Percentiles rank a stretch among this genome's conserved stretches.
These are phyloP conservation scores for Lactifluus piperatus DNA, from an alignment of 768 basidiomycete species.

Conservation along the genomic window DNA sequence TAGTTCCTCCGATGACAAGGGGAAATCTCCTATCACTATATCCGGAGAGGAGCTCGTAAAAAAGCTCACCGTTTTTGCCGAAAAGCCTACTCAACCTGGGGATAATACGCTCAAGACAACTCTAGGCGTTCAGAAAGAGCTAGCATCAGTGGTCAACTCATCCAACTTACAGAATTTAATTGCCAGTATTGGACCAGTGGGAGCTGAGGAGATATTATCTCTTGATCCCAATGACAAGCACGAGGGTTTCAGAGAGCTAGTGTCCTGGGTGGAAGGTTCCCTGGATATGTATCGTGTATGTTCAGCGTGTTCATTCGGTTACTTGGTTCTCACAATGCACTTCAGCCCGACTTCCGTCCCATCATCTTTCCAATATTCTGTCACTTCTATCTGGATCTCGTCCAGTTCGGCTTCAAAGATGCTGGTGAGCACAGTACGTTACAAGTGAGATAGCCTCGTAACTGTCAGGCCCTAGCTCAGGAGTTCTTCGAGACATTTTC, in stretches of 20 bases:
- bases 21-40: constrained; percentile 29
- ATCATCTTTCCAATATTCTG: constrained; percentile 95
- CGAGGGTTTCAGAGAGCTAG: constrained; percentile 77
- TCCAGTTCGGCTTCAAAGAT: constrained; percentile 83
- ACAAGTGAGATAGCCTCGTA: constrained; percentile 13
- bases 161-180: constrained; percentile 68
- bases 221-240: constrained; percentile 80
- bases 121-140: constrained; percentile 54
- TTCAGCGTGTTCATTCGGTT: constrained; percentile 3
- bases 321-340: constrained; percentile 5
- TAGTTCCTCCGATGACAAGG: constrained; percentile 30
- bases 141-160: constrained; percentile 60
- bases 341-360: constrained; percentile 85
- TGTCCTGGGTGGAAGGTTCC: constrained; percentile 85
- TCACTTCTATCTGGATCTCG: constrained; percentile 92
- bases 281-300: constrained; percentile 84
- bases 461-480: constrained; percentile 40
- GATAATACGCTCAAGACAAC: constrained; percentile 68
- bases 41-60: constrained; percentile 47
- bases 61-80: constrained; percentile 57
- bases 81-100: constrained; percentile 55
- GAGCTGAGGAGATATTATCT: constrained; percentile 74
- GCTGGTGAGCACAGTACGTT: constrained; percentile 52
- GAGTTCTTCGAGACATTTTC: constrained; percentile 70
- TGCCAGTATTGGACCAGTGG: constrained; percentile 67